phyloP scores from a whole-genome alignment of 2,329 filamentous ascomycete species.

The Colletotrichum neosansevieriae region DNA sequence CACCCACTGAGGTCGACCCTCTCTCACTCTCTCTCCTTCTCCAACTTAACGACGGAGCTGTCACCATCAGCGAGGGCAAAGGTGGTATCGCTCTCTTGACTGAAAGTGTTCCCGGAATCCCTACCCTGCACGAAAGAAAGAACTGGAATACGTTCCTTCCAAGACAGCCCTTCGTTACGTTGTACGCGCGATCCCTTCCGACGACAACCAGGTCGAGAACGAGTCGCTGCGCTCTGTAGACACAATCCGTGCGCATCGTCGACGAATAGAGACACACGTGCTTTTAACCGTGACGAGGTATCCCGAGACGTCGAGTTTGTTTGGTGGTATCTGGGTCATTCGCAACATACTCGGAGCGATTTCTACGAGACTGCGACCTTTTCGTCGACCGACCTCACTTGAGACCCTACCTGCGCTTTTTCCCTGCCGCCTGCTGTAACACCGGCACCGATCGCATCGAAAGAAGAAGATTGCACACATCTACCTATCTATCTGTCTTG shows the following conservation, averaged over 20 bases:
- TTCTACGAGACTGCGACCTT: slow-evolving; percentile 33
- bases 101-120: slow-evolving; percentile 31
- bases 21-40: slow-evolving; percentile 3
- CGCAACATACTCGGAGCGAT: slow-evolving; percentile 33
- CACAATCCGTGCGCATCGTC: slow-evolving; percentile 37
- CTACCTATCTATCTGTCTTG: slow-evolving; percentile 40
- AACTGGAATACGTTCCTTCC: slow-evolving; percentile 59
- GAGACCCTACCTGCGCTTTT: slow-evolving; percentile 10
- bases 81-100: slow-evolving; percentile 35
- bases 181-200: slow-evolving; percentile 37
- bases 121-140: slow-evolving; percentile 44
- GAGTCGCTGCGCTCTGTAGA: slow-evolving; percentile 42
- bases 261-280: slow-evolving; percentile 41
- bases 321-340: slow-evolving; percentile 39
- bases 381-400: slow-evolving; percentile 37
- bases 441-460: slow-evolving; percentile 11
- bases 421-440: slow-evolving; percentile 7
- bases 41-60: slow-evolving; percentile 32
- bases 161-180: slow-evolving; percentile 37
- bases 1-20: slow-evolving; percentile 20
- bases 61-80: slow-evolving; percentile 23
- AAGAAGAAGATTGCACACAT: slow-evolving; percentile 13
- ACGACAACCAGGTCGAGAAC: slow-evolving; percentile 41
- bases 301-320: slow-evolving; percentile 38
- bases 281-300: slow-evolving; percentile 40